Conservation (phyloP, 176 grass and related monocot genomes). For the Oryza coarctata region DNA sequence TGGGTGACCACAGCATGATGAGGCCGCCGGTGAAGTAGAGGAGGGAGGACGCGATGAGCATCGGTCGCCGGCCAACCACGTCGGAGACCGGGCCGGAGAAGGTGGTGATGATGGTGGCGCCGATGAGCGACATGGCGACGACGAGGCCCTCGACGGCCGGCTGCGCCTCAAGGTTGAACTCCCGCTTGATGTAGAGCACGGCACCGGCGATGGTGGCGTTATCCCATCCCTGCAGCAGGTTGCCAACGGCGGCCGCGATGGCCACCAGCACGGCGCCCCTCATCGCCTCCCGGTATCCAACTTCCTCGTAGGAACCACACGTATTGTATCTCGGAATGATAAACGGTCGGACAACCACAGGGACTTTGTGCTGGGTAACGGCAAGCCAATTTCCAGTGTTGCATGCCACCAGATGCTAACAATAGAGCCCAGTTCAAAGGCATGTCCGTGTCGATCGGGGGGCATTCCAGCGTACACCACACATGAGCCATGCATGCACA, state of each 20-base stretch:
- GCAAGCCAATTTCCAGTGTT: no score
- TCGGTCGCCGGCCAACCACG: slow-evolving; percentile 58
- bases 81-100: slow-evolving; percentile 90
- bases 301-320: no score
- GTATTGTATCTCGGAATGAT: no score
- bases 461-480: no score
- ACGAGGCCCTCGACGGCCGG: slow-evolving; percentile 78
- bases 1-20: slow-evolving; percentile 80
- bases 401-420: no score
- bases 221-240: slow-evolving; percentile 77
- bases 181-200: slow-evolving; percentile 77
- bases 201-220: slow-evolving; percentile 79
- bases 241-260: slow-evolving; percentile 67
- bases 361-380: no score
- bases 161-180: slow-evolving; percentile 64
- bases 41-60: slow-evolving; percentile 72
- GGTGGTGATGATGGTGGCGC: slow-evolving; percentile 85
- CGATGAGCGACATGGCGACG: slow-evolving; percentile 78
- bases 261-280: slow-evolving; percentile 67
- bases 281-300: no score
- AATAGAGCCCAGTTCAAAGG: no score
- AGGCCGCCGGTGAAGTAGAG: slow-evolving; percentile 61
- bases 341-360: no score
- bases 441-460: no score
- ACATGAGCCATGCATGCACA: no score